phyloP scores from a whole-genome alignment of 148 eudicot genomes.

The Euryodendron excelsum region DNA sequence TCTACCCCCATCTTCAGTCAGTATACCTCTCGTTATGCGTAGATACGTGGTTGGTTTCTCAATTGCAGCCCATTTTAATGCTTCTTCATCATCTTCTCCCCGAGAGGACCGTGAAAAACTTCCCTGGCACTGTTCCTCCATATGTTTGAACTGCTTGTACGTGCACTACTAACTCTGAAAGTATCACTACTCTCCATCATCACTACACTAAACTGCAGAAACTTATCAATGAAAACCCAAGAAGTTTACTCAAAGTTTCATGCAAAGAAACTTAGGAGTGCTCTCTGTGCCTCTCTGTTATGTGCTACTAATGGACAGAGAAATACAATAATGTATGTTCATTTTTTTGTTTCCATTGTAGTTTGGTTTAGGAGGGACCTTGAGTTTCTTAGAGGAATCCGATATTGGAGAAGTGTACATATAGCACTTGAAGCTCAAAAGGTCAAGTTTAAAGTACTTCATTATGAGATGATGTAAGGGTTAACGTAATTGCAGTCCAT shows the following conservation, averaged over 20 bases:
- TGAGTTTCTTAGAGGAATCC: background rate
- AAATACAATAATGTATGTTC: background rate
- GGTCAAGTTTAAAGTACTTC: slow-evolving; percentile 13
- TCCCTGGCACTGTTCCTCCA: slow-evolving; percentile 62
- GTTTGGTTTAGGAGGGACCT: background rate
- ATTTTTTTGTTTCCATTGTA: background rate
- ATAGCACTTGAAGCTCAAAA: slow-evolving; percentile 2
- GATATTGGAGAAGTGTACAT: slow-evolving; percentile 6
- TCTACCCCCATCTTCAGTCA: slow-evolving; percentile 61
- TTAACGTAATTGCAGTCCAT: slow-evolving; percentile 8
- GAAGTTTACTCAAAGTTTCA: background rate
- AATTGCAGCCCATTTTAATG: slow-evolving; percentile 84
- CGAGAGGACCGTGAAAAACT: slow-evolving; percentile 46
- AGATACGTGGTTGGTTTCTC: slow-evolving; percentile 74
- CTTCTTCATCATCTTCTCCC: slow-evolving; percentile 81
- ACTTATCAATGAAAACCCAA: background rate
- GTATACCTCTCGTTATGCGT: slow-evolving; percentile 60
- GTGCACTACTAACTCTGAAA: slow-evolving; percentile 52
- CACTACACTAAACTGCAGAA: background rate
- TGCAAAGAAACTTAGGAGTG: too few species aligned
- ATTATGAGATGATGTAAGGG: slow-evolving; percentile 13
- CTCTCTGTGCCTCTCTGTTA: too few species aligned
- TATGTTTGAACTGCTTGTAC: slow-evolving; percentile 45
- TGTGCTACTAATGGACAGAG: background rate
- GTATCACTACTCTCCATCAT: slow-evolving; percentile 50